These are phyloP conservation scores for Claviceps monticola DNA, from an alignment of 2,329 filamentous ascomycete species.

Conservation along the genomic window DNA sequence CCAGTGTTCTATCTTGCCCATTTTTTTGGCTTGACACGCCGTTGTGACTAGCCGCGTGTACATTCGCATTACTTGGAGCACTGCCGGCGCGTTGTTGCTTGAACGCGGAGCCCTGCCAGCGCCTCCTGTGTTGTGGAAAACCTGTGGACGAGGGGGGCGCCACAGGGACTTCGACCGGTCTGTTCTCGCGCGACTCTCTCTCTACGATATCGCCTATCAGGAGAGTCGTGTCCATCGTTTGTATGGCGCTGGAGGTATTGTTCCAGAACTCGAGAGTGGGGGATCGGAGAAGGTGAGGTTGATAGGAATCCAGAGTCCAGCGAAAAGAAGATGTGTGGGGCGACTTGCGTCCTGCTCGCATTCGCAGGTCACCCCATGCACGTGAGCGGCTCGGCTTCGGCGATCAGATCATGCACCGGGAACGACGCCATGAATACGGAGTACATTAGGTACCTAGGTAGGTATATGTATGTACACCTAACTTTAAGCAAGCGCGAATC, in stretches of 20 bases:
- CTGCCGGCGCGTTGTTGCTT: slow-evolving; percentile 40
- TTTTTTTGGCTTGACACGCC: background rate
- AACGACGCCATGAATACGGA: too few species aligned
- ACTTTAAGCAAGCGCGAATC: too few species aligned
- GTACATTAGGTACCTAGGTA: too few species aligned
- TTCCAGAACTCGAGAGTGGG: background rate
- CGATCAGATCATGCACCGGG: too few species aligned
- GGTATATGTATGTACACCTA: too few species aligned
- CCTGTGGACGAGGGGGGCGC: slow-evolving; percentile 40
- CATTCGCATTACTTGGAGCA: slow-evolving; percentile 2
- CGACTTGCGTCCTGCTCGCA: too few species aligned
- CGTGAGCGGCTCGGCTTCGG: too few species aligned
- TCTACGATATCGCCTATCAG: slow-evolving; percentile 70
- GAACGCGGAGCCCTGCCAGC: slow-evolving; percentile 61
- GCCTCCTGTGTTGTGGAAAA: slow-evolving; percentile 81
- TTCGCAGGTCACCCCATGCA: too few species aligned
- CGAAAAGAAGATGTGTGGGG: too few species aligned
- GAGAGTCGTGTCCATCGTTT: slow-evolving; percentile 30
- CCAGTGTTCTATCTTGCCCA: slow-evolving; percentile 13
- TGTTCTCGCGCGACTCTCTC: slow-evolving; percentile 44
- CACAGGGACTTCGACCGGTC: slow-evolving; percentile 45
- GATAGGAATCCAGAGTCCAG: background rate
- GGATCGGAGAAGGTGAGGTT: background rate
- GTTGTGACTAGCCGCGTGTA: background rate
- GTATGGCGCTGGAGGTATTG: background rate